Evolutionary conservation across 208 protist genomes (phyloP).

Genomic region (Wallacemonas collosoma): DNA sequence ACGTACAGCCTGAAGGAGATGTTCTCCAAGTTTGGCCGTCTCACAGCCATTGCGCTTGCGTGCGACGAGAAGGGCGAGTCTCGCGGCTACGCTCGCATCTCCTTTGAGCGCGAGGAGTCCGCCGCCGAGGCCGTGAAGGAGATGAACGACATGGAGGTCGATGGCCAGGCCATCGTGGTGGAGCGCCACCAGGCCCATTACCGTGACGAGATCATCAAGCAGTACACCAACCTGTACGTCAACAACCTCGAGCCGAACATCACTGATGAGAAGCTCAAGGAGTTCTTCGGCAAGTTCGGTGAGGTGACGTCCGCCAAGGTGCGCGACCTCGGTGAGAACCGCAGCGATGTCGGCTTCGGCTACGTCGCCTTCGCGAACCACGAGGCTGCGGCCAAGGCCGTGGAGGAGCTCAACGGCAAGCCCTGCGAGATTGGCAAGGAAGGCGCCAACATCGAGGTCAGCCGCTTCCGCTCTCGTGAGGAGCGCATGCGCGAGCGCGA

Average conservation of each 20-base stretch:
- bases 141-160: slow-evolving; percentile 83
- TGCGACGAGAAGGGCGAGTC: slow-evolving; percentile 91
- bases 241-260: slow-evolving; percentile 98
- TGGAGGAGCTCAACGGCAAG: slow-evolving; percentile 90
- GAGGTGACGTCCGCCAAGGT: slow-evolving; percentile 97
- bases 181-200: slow-evolving; percentile 96
- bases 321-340: slow-evolving; percentile 87
- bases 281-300: slow-evolving; percentile 95
- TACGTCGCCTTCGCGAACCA: slow-evolving; percentile 97
- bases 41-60: slow-evolving; percentile 91
- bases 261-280: slow-evolving; percentile 93
- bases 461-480: slow-evolving; percentile 95
- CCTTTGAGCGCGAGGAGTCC: slow-evolving; percentile 94
- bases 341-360: slow-evolving; percentile 92
- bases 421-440: slow-evolving; percentile 77
- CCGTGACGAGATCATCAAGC: slow-evolving; percentile 90
- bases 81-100: slow-evolving; percentile 97
- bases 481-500: slow-evolving; percentile 93
- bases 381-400: slow-evolving; percentile 90
- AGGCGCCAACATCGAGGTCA: slow-evolving; percentile 94
- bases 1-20: slow-evolving; percentile 95
- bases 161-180: slow-evolving; percentile 94
- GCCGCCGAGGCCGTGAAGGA: slow-evolving; percentile 92
- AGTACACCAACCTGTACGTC: slow-evolving; percentile 99
- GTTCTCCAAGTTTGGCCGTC: slow-evolving; percentile 94